Evolutionary conservation across 768 basidiomycete species (phyloP), one percentile per base, ranked within the genome.

Genomic region (Imleria badia): DNA sequence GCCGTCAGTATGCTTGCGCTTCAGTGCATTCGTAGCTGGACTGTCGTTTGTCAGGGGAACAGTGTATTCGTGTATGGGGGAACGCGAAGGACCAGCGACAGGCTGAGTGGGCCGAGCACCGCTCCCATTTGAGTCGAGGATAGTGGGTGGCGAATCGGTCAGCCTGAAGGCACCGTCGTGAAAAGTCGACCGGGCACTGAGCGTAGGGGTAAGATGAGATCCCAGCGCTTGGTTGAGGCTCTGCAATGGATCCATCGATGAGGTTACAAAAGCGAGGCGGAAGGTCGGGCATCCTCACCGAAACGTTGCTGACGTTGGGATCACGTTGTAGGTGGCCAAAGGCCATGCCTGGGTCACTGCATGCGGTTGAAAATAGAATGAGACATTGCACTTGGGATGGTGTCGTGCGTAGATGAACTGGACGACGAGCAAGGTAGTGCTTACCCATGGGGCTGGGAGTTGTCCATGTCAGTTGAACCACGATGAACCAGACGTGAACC

Each of bases 161-260:
- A 71, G 52, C 45, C 70, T 59, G 31, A 67, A 71, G 20, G 59
- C 34, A 17, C 58, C 45, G 31, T 72, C 71, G 48, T 72, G 70
- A 41, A 71, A 71, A 26, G 66, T 53, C 26, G 65, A 63, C 52
- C 73, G 74, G 53, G 60, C 56, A 35, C 56, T 69, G 49, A 73
- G 63, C 39, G 72, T 68, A 60, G 72, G 73, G 61, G 76, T 65
- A 45, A 81, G 72, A 68, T 83, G 83, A 8, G 72, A 67, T 35
- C 81, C 83, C 45, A 86, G 73, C 26, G 85, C 85, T 66, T 85
- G 83, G 29, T 81, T 80, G 55, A 86, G 71, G 64, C 82, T 81
- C 77, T 82, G 79, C 13, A 38, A 51, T 3, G 45, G 31, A 44
- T 45, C 47, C 43, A 59, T 43, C 40, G 59, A 65, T 67, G 65